Evolutionary conservation across 2,329 filamentous ascomycete genomes (phyloP).

Genomic region (Dothistroma pini): DNA sequence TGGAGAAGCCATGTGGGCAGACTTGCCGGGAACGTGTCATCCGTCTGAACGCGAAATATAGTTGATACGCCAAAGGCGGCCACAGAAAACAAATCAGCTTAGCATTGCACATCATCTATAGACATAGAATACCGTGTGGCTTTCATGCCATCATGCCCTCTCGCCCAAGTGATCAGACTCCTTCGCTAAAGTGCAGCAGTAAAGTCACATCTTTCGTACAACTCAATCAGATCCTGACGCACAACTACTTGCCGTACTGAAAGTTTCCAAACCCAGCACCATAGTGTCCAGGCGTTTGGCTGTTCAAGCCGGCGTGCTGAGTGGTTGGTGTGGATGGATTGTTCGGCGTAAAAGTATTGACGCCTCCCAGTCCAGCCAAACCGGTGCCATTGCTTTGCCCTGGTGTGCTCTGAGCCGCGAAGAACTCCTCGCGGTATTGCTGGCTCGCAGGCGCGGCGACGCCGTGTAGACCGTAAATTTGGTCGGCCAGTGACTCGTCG

Average conservation of each 20-base stretch:
- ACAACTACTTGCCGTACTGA: conserved; percentile 10
- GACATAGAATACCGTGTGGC: background rate
- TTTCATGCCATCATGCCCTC: background rate
- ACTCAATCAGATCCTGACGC: background rate
- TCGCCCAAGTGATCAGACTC: background rate
- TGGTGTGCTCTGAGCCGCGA: conserved; percentile 43
- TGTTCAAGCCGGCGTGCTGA: conserved; percentile 19
- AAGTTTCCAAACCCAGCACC: conserved; percentile 16
- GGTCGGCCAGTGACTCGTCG: conserved; percentile 74
- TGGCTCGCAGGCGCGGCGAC: conserved; percentile 53
- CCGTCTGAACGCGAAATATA: background rate
- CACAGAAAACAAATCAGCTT: background rate
- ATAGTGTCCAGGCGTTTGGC: conserved; percentile 18
- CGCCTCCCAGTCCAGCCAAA: conserved; percentile 14
- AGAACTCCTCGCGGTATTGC: conserved; percentile 43
- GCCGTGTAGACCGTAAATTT: conserved; percentile 86
- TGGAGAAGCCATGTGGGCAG: no score
- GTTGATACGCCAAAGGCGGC: background rate
- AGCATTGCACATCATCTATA: background rate
- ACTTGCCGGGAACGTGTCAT: background rate
- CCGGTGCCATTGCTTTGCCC: conserved; percentile 24
- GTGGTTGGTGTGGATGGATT: conserved; percentile 23
- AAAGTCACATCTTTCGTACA: background rate
- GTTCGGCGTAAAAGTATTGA: conserved; percentile 18
- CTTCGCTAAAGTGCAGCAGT: background rate